A percentile compares a stretch with the other conserved stretches of the same genome.
Conservation (phyloP, 208 protist genomes). For the Trypanosomatidae sp. region DNA sequence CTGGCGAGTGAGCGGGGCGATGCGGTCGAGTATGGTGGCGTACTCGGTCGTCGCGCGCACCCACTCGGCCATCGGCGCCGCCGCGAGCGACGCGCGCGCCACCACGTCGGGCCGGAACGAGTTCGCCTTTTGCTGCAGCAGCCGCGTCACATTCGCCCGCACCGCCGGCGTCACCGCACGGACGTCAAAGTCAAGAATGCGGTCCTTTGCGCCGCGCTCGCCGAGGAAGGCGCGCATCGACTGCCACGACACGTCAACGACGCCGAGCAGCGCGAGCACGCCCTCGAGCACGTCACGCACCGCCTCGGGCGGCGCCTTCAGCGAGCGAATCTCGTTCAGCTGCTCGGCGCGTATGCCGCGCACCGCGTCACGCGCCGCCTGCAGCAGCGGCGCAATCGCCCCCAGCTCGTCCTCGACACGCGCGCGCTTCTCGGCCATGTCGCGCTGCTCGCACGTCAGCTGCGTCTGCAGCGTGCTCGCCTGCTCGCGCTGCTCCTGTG, state of each 20-base stretch:
- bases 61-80: constrained; percentile 95
- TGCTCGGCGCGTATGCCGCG: constrained; percentile 87
- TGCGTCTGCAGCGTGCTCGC: constrained; percentile 75
- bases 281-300: constrained; percentile 94
- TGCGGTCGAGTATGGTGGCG: constrained; percentile 88
- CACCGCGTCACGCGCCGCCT: constrained; percentile 90
- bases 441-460: constrained; percentile 84
- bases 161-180: constrained; percentile 75
- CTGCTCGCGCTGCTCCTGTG: constrained; percentile 85
- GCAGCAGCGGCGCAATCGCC: constrained; percentile 90
- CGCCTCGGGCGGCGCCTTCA: constrained; percentile 89
- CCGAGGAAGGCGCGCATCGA: constrained; percentile 94
- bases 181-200: constrained; percentile 95
- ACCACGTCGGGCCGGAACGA: constrained; percentile 93
- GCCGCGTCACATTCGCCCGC: constrained; percentile 67
- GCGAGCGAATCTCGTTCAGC: constrained; percentile 93
- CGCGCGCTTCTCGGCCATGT: constrained; percentile 59
- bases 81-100: constrained; percentile 83
- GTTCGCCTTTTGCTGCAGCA: constrained; percentile 72
- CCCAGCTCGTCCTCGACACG: constrained; percentile 89
- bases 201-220: constrained; percentile 85
- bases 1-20: constrained; percentile 75
- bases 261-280: constrained; percentile 93
- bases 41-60: constrained; percentile 95
- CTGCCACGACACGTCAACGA: constrained; percentile 92